Base-by-base conservation (phyloP, 208 protist genomes). In the Acanthamoeba lenticulata region DNA sequence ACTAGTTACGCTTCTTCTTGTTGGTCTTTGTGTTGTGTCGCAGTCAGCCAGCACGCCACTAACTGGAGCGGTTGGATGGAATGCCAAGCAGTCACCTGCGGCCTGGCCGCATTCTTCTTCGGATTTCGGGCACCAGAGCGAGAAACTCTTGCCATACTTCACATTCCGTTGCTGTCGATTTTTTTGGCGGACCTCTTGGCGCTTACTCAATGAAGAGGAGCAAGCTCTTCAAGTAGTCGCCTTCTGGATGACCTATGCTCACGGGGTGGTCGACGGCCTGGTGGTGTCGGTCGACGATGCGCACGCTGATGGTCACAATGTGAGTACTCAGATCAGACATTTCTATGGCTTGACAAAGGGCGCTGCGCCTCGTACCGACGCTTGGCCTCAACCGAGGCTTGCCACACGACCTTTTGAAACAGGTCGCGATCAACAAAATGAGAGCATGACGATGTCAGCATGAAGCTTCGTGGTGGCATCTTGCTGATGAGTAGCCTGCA, bases 401-500 rank as follows among this genome's bases (percentile, higher is more conserved):
- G 52, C 62, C 62, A 72, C 6, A 72, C 62, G 6, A 72, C 62
- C 62, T 72, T 72, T 72, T 72, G 62, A 34, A 72, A 72, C 62
- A 72, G 62, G 7, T 72, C 62, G 7, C 62, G 62, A 34, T 72
- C 62, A 34, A 72, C 62, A 72, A 72, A 72, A 24, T 72, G 62
- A 11, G 62, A 72, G 62, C 62, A 72, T 11, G 62, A 72, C 29
- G 62, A 72, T 29, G 62, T 72, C 7, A 72, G n/a, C 9, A 72
- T 24, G 29, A 72, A 72, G 29, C 62, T 72, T 7, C 27, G 7
- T 7, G 62, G n/a, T 7, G 62, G 62, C 62, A 72, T 72, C 62
- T 72, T 72, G 29, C 62, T 72, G 17, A 72, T 9, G 11, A 72
- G 6, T 7, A 72, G n/a, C 62, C 62, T 72, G 62, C 7, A 29